Percentiles rank a stretch among this genome's conserved stretches.
phyloP scores from a whole-genome alignment of 2,329 filamentous ascomycete species.

The Xylariaceae sp. region DNA sequence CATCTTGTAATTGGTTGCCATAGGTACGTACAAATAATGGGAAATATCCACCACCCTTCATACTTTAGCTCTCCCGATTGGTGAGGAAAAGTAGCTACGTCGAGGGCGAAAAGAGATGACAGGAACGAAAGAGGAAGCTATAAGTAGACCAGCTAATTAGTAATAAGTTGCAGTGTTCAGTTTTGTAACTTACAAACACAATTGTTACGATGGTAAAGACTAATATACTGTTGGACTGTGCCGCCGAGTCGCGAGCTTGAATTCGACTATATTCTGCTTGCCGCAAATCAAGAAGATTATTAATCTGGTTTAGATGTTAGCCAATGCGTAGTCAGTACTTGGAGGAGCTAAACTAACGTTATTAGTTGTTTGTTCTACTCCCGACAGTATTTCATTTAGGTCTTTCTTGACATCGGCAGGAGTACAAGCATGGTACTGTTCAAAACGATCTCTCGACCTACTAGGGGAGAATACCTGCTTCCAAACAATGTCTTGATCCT shows the following conservation, averaged over 20 bases:
- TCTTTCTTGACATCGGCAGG: too few relatives aligned
- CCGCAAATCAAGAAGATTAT: too few relatives aligned
- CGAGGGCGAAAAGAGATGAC: constrained; percentile 16
- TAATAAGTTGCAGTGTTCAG: background rate
- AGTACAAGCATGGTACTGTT: too few relatives aligned
- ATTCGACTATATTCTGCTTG: too few relatives aligned
- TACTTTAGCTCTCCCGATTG: constrained; percentile 7
- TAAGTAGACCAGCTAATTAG: background rate
- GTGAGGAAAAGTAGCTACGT: constrained; percentile 16
- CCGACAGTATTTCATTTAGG: too few relatives aligned
- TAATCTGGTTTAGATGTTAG: too few relatives aligned
- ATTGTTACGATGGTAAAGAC: constrained; percentile 20
- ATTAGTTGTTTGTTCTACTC: too few relatives aligned
- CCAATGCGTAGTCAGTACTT: too few relatives aligned
- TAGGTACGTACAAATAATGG: constrained; percentile 14
- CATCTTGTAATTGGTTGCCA: background rate
- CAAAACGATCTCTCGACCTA: background rate
- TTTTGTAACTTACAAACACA: constrained; percentile 18
- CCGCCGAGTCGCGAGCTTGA: constrained; percentile 17
- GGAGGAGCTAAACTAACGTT: too few relatives aligned
- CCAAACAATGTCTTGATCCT: constrained; percentile 25
- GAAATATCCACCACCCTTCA: constrained; percentile 10
- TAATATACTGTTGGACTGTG: constrained; percentile 13
- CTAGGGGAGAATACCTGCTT: constrained; percentile 15
- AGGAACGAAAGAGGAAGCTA: constrained; percentile 23